phyloP scores from a whole-genome alignment of 805 yeast species.

The Lachancea kluyveri region DNA sequence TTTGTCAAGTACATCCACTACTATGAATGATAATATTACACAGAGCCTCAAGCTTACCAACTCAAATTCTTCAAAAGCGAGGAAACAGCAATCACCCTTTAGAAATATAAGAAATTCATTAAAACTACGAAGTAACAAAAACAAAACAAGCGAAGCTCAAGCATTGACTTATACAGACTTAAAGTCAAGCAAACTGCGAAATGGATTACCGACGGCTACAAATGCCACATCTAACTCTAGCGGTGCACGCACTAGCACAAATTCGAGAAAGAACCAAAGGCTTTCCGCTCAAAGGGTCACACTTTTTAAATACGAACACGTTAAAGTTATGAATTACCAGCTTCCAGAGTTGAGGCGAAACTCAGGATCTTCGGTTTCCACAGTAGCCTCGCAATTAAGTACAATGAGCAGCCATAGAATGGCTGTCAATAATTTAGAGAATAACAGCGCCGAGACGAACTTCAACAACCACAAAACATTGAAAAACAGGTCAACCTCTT shows the following conservation, averaged over 20 bases:
- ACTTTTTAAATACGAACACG: slow-evolving; percentile 22
- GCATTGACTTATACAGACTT: not conserved
- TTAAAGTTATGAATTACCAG: slow-evolving; percentile 18
- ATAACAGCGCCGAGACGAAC: slow-evolving; percentile 1
- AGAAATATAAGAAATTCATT: slow-evolving; percentile 14
- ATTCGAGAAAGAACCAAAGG: slow-evolving; percentile 11
- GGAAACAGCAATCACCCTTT: slow-evolving; percentile 13
- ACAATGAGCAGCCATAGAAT: not conserved
- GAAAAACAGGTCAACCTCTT: slow-evolving; percentile 9
- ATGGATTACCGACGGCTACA: not conserved
- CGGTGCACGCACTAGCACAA: too few relatives aligned
- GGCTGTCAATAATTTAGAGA: not conserved
- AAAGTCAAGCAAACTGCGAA: slow-evolving; percentile 1
- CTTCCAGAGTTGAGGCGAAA: slow-evolving; percentile 7
- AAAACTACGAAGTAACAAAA: slow-evolving; percentile 6
- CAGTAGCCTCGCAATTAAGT: slow-evolving; percentile 5
- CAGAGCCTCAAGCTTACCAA: slow-evolving; percentile 1
- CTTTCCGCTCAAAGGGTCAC: slow-evolving; percentile 28
- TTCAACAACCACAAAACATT: slow-evolving; percentile 2
- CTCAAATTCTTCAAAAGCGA: slow-evolving; percentile 1
- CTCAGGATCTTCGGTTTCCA: slow-evolving; percentile 9
- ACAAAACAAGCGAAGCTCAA: not conserved
- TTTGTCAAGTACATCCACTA: too few relatives aligned
- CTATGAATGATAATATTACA: too few relatives aligned
- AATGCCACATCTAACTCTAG: not conserved